Evolutionary conservation across 1,284 basidiomycete genomes (phyloP), one percentile per base, ranked within the genome.

Genomic region (Cutaneotrichosporon sp.): DNA sequence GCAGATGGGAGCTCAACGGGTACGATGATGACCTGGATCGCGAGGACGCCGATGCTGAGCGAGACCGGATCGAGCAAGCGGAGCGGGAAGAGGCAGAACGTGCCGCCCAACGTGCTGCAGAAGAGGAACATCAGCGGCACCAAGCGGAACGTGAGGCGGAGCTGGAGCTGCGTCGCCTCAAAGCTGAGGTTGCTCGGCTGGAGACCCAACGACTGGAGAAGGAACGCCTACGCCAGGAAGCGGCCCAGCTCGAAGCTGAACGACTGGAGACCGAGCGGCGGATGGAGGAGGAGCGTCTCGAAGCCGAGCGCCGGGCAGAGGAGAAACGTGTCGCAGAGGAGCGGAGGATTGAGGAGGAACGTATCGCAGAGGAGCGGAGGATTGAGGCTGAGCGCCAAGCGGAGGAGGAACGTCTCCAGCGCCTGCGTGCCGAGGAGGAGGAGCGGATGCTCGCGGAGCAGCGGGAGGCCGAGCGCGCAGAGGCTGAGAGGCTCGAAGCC

Each of bases 401-500:
- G 16, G 52, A 55, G 45, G 49, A 41, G 16, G 54, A 56, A 12
- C 49, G 46, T 34, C 37, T 41, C 11, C 35, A 53, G 25, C 31
- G 29, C 4, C 41, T 42, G 32, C 43, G 34, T 4, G 42, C 27
- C 24, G 39, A 54, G n/a, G 41, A 35, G n/a, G 55, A 53, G 31
- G 37, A 20, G 49, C 42, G 27, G n/a, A 41, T 3, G 12, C 24
- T 41, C 22, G 38, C 38, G 5, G 38, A 22, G 5, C 20, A 41
- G 24, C 38, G 34, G 9, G 48, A 53, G n/a, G 49, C 49, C 0
- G 56, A 58, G 19, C 27, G 34, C 4, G 16, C 34, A 3, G 35
- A 20, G 6, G 43, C 46, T 1, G 44, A 51, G 31, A 49, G 46
- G 11, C 26, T 33, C n/a, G 52, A 55, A 42, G 46, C 39, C 6